A percentile compares a stretch with the other conserved stretches of the same genome.
Evolutionary conservation across 805 yeast species (phyloP).

Genomic region (Debaryomyces castellii): DNA sequence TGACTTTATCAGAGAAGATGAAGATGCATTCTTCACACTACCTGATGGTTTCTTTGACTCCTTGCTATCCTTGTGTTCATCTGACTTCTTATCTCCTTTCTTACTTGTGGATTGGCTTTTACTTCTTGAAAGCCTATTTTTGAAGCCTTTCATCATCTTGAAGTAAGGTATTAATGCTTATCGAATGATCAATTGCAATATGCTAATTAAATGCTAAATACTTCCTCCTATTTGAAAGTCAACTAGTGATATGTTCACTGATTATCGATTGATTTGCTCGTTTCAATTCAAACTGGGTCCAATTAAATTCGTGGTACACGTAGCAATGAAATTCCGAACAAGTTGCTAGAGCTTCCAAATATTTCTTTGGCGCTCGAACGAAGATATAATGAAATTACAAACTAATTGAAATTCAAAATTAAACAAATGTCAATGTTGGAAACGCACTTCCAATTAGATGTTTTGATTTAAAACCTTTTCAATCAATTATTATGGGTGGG

Average conservation of each 20-base stretch:
- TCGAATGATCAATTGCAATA: not conserved
- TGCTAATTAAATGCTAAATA: not conserved
- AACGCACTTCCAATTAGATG: not conserved
- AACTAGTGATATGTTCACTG: not conserved
- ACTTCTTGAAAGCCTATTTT: constrained; percentile 44
- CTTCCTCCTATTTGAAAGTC: not conserved
- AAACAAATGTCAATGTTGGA: not conserved
- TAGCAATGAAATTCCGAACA: not conserved
- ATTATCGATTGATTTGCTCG: not conserved
- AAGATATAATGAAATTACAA: not conserved
- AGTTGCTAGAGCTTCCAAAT: not conserved
- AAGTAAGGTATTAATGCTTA: not conserved
- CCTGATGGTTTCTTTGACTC: constrained; percentile 17
- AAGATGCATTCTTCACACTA: constrained; percentile 8
- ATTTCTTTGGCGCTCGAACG: not conserved
- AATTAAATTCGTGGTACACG: not conserved
- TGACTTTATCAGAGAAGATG: constrained; percentile 19
- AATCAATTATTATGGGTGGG: not conserved
- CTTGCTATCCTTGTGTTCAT: constrained; percentile 28
- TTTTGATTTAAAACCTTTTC: not conserved
- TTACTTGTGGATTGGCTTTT: constrained; percentile 35
- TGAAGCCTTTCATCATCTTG: constrained; percentile 49
- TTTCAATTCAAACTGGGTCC: not conserved
- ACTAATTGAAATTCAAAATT: not conserved
- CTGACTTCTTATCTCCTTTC: constrained; percentile 33